These are phyloP conservation scores for Trametes hirsuta DNA, from an alignment of 1,284 basidiomycete species.

Conservation along the genomic window DNA sequence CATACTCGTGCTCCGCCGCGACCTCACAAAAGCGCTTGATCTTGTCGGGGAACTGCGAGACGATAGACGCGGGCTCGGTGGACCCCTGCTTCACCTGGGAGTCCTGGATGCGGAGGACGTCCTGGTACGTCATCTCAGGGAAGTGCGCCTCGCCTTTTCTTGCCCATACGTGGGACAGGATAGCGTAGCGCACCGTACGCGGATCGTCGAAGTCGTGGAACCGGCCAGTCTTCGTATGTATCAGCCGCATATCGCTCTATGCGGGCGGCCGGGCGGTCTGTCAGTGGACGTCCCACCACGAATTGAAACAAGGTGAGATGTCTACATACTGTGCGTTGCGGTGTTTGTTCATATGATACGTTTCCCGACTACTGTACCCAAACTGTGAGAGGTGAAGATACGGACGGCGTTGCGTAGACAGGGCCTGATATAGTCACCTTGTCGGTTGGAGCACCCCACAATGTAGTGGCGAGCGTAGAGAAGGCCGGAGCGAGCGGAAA, in stretches of 20 bases:
- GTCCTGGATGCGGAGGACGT: neutral
- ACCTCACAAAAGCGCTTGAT: constrained; percentile 4
- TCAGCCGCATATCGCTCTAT: constrained; percentile 4
- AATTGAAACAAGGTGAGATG: too few species aligned
- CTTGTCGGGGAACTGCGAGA: constrained; percentile 9
- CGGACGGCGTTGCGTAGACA: too few species aligned
- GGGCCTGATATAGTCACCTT: too few species aligned
- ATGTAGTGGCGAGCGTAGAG: too few species aligned
- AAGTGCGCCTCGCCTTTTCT: neutral
- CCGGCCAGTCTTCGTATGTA: constrained; percentile 3
- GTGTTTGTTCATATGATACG: too few species aligned
- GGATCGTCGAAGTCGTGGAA: constrained; percentile 2
- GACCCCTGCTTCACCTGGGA: neutral
- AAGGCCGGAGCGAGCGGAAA: too few species aligned
- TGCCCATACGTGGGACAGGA: constrained; percentile 15
- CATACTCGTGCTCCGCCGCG: constrained; percentile 5
- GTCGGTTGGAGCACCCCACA: too few species aligned
- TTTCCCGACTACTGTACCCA: too few species aligned
- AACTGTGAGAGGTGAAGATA: too few species aligned
- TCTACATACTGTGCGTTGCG: too few species aligned
- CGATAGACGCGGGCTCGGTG: neutral
- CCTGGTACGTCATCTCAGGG: constrained; percentile 7
- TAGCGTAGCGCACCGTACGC: constrained; percentile 2
- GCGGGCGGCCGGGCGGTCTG: neutral
- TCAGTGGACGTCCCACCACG: too few species aligned